Conservation (phyloP, 2,329 filamentous ascomycete species). For the Xylariaceae sp. region DNA sequence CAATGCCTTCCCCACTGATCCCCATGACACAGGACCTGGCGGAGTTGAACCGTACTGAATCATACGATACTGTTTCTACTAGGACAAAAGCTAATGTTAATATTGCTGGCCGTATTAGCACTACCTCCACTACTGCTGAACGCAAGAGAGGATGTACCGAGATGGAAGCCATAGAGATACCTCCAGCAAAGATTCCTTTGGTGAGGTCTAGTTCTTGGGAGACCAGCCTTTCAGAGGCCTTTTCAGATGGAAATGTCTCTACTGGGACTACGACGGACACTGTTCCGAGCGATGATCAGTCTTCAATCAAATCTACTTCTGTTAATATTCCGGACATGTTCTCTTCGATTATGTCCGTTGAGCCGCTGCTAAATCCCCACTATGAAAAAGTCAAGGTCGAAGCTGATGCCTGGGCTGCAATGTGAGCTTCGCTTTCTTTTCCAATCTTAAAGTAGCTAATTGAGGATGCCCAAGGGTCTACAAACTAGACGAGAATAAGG, state of each 20-base stretch:
- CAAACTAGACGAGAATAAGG: conserved; percentile 26
- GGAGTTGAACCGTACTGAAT: no score
- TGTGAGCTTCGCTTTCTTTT: conserved; percentile 14
- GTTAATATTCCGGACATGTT: conserved; percentile 38
- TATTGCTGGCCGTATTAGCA: neutral
- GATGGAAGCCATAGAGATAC: conserved; percentile 5
- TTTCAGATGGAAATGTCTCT: conserved; percentile 3
- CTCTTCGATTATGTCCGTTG: conserved; percentile 37
- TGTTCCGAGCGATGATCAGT: conserved; percentile 2
- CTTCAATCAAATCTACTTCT: neutral
- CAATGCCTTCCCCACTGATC: no score
- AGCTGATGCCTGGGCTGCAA: conserved; percentile 36
- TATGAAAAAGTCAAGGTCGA: conserved; percentile 33
- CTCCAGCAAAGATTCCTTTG: conserved; percentile 1
- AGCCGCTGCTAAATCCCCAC: conserved; percentile 32
- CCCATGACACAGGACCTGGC: no score
- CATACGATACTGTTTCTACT: no score
- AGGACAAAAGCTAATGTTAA: no score
- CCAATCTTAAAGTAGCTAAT: neutral
- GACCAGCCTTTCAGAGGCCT: conserved; percentile 1
- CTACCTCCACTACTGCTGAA: neutral
- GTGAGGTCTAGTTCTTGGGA: neutral
- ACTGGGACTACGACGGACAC: neutral
- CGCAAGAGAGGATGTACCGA: conserved; percentile 5
- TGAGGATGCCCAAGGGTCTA: conserved; percentile 24